These are phyloP conservation scores for Pisolithus sp. DNA, from an alignment of 768 basidiomycete genomes.

Conservation along the genomic window DNA sequence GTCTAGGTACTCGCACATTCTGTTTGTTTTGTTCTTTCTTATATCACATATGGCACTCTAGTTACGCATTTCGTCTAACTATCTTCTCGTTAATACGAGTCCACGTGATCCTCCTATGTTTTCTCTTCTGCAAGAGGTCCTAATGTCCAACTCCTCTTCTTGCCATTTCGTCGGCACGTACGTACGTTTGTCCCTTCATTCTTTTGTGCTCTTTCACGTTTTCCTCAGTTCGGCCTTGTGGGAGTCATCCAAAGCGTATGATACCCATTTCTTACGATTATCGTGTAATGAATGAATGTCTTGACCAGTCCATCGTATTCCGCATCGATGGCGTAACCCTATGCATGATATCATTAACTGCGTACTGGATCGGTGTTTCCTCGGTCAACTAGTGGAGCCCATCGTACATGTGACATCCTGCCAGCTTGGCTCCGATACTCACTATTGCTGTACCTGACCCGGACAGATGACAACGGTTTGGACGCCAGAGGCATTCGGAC, in stretches of 20 bases:
- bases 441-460: no score
- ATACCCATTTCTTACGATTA: slow-evolving; percentile 16
- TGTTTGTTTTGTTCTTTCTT: slow-evolving; percentile 2
- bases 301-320: slow-evolving; percentile 5
- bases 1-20: slow-evolving; percentile 20
- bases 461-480: no score
- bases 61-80: slow-evolving; percentile 17
- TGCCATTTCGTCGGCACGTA: background rate
- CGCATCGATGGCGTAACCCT: no score
- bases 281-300: slow-evolving; percentile 15
- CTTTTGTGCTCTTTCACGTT: slow-evolving; percentile 3
- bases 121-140: background rate
- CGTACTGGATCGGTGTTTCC: no score
- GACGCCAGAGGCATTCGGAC: no score
- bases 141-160: background rate
- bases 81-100: slow-evolving; percentile 8
- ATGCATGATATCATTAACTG: no score
- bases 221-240: background rate
- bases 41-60: slow-evolving; percentile 17
- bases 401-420: no score
- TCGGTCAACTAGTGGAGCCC: no score
- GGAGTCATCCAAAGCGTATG: slow-evolving; percentile 7
- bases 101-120: background rate
- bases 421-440: no score
- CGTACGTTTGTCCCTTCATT: background rate